Base-by-base conservation (phyloP, 2,329 filamentous ascomycete species). In the Lojkania enalia region DNA sequence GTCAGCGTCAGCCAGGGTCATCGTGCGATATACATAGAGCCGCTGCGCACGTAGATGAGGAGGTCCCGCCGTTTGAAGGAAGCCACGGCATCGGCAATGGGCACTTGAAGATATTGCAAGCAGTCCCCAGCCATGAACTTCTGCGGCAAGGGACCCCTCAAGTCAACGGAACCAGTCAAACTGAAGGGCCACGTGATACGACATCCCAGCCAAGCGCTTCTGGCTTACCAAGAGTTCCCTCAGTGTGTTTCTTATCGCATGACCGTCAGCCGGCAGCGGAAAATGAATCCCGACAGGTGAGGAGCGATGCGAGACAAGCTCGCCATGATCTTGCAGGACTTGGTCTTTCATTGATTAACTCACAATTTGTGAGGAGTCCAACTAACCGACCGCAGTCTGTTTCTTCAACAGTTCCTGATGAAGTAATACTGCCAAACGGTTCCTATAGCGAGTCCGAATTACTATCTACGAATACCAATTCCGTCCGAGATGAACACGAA, bases 211-310 rank as follows among this genome's bases (percentile, higher is more conserved):
- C 52, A 48, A 67, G 60, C 51, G 56, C 60, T 1, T 63, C 64
- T 49, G 64, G 60, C 20, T 52, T 71, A 21, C 67, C 67, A 36
- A 60, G 60, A 44, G 51, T 71, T 30, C 69, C 69, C 33, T 70
- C 67, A 5, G 54, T 70, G 46, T 71, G 68, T 54, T 56, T 67
- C 42, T 53, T 70, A 41, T 67, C 67, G 45, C 55, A 64, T 50
- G 64, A 69, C 46, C 54, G 56, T 40, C 60, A 54, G 43, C 56
- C 60, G 52, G 50, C 52, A 38, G 40, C 58, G 54, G 52, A 61
- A 52, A 46, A 33, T 36, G 46, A 54, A 46, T 52, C 39, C 41
- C 59, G 57, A 15, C 30, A 40, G 21, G 27, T 29, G 13, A 27
- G 33, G 46, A 46, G 49, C 43, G 52, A 57, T 46, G 48, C 38